Conservation (phyloP, 208 protist genomes). For the Trypanosoma scelopori region DNA sequence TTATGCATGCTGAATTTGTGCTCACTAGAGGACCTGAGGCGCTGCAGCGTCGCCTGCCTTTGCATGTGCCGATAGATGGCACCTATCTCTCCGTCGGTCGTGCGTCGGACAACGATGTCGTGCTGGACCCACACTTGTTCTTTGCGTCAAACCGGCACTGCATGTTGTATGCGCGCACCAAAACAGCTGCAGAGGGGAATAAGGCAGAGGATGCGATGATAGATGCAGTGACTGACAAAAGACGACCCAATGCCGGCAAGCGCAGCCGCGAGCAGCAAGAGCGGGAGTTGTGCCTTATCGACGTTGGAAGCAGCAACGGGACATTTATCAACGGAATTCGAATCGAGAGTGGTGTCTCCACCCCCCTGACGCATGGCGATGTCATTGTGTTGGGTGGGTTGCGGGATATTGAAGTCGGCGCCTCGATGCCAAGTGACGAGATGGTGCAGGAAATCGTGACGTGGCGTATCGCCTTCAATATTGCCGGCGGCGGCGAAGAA, state of each 20-base stretch:
- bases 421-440: conserved; percentile 45
- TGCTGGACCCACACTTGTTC: conserved; percentile 68
- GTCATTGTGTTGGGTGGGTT: conserved; percentile 82
- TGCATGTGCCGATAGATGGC: conserved; percentile 46
- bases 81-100: conserved; percentile 65
- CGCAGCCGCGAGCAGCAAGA: not conserved
- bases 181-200: not conserved
- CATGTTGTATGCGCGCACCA: conserved; percentile 41
- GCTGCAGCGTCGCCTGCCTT: conserved; percentile 41
- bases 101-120: conserved; percentile 46
- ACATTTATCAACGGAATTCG: conserved; percentile 84
- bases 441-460: conserved; percentile 70
- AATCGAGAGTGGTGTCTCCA: conserved; percentile 40
- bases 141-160: conserved; percentile 86
- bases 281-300: conserved; percentile 54
- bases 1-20: conserved; percentile 37
- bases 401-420: conserved; percentile 68
- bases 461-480: conserved; percentile 54
- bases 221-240: conserved; percentile 1
- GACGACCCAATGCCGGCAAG: not conserved
- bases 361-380: conserved; percentile 60
- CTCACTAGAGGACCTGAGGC: conserved; percentile 58
- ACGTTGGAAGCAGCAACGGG: conserved; percentile 86
- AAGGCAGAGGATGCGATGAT: not conserved
- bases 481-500: not conserved